phyloP scores from a whole-genome alignment of 2,329 filamentous ascomycete genomes.

The Epichloe typhina region DNA sequence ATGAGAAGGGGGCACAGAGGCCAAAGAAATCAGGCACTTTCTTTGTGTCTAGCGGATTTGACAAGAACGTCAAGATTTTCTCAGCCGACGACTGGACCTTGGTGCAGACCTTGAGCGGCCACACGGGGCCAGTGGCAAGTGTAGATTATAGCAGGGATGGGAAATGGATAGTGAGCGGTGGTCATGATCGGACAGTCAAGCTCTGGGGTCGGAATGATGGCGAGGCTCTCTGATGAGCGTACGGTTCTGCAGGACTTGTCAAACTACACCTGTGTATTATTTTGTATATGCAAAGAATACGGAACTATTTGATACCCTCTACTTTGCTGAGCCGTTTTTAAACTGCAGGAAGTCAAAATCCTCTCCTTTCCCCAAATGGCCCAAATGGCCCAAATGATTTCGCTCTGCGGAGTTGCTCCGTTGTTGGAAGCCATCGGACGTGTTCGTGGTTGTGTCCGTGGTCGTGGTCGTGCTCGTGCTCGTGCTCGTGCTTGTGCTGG shows the following conservation, averaged over 20 bases:
- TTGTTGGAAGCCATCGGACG: no score
- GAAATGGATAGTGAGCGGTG: conserved; percentile 86
- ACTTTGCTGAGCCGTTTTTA: not conserved
- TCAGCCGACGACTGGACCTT: conserved; percentile 93
- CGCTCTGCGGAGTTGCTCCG: no score
- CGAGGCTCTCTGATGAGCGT: conserved; percentile 30
- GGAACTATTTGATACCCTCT: not conserved
- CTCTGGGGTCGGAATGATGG: conserved; percentile 82
- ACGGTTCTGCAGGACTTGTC: not conserved
- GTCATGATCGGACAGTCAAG: conserved; percentile 90
- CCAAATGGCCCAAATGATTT: no score
- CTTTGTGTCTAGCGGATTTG: conserved; percentile 81
- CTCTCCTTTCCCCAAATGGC: no score
- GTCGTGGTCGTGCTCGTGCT: no score
- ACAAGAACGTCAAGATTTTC: conserved; percentile 90
- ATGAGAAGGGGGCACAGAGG: conserved; percentile 50
- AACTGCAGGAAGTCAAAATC: not conserved
- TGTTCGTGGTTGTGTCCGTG: no score
- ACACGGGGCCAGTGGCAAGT: conserved; percentile 84
- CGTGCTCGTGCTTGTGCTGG: no score
- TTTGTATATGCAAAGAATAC: not conserved
- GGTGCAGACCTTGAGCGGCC: conserved; percentile 75
- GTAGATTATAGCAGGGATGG: conserved; percentile 78
- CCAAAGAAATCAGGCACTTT: conserved; percentile 87
- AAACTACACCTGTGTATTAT: not conserved